These are phyloP conservation scores for Echria macrotheca DNA, from an alignment of 495 filamentous ascomycete species.

Conservation along the genomic window DNA sequence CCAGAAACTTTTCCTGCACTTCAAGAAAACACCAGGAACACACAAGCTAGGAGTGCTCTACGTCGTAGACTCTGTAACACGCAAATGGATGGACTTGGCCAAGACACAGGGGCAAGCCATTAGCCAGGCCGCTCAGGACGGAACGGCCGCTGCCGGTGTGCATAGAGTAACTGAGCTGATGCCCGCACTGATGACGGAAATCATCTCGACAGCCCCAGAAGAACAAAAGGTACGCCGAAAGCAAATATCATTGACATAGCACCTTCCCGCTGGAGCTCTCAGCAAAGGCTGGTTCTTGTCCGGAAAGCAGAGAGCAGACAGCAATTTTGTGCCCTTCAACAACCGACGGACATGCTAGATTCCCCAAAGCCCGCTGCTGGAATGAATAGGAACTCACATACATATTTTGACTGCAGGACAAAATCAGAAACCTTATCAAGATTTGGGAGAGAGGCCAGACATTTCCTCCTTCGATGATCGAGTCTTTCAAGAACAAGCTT, in stretches of 20 bases:
- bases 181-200: conserved; percentile 91
- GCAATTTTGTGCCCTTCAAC: no score
- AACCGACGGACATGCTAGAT: no score
- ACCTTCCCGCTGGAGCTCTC: no score
- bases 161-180: conserved; percentile 94
- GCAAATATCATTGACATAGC: conserved; percentile 3
- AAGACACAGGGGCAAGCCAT: conserved; percentile 76
- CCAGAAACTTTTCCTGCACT: conserved; percentile 92
- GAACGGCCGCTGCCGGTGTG: conserved; percentile 90
- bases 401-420: conserved; percentile 62
- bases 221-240: conserved; percentile 93
- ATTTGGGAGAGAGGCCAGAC: conserved; percentile 97
- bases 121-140: conserved; percentile 70
- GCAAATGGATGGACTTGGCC: conserved; percentile 95
- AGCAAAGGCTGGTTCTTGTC: no score
- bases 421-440: conserved; percentile 91
- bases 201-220: conserved; percentile 78
- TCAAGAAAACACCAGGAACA: conserved; percentile 90
- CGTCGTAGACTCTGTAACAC: conserved; percentile 99
- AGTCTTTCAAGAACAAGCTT: conserved; percentile 80
- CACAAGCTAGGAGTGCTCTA: conserved; percentile 99
- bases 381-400: conserved; percentile 36
- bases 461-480: conserved; percentile 77
- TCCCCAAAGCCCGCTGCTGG: neutral
- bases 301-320: no score